Base-by-base conservation (phyloP, 2,329 filamentous ascomycete species). In the Hypoxylon sp. region DNA sequence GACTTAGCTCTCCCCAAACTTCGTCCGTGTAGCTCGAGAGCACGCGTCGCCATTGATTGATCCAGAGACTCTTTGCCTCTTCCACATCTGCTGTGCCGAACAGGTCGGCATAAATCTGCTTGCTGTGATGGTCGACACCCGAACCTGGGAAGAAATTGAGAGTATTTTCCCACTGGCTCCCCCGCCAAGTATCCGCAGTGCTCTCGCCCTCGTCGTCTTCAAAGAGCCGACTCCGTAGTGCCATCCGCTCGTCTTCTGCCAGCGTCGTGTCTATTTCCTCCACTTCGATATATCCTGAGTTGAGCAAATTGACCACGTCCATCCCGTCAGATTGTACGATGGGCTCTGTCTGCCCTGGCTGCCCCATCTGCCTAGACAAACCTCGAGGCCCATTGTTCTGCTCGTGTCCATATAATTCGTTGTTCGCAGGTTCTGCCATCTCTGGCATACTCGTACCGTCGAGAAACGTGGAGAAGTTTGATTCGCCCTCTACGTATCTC, bases 1-100 rank as follows among this genome's bases (percentile, higher is more conserved):
- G 78, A 24, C 79, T 73, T 17, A 90, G 71, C 54, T 84, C 85
- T 17, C 88, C 88, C 88, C 88, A 90, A 20, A 90, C 87, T 52
- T 89, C 83, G 68, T 89, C 85, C 0, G 80, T 80, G 63, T 88
- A 88, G 27, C 77, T 74, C 1, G 76, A 79, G 20, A 88, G 74
- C 6, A 87, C 83, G 37, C 78, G 76, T 27, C 78, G 77, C 84
- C 85, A 88, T 64, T 85, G 79, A 29, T 76, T 72, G 10, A 83
- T 70, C 83, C 83, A 86, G 13, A 73, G 63, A 42, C 74, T 66
- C 67, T 72, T 78, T 18, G 77, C 78, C 55, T 77, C 75, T 3
- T 67, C 64, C 0, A 67, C 35, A 58, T 81, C 74, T 2, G 63
- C 57, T 5, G 74, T 72, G 10, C 82, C 82, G 20, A 65, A 57